Evolutionary conservation across 495 filamentous ascomycete species (phyloP), one percentile per base, ranked within the genome.

Genomic region (Achaetomiella virescens): DNA sequence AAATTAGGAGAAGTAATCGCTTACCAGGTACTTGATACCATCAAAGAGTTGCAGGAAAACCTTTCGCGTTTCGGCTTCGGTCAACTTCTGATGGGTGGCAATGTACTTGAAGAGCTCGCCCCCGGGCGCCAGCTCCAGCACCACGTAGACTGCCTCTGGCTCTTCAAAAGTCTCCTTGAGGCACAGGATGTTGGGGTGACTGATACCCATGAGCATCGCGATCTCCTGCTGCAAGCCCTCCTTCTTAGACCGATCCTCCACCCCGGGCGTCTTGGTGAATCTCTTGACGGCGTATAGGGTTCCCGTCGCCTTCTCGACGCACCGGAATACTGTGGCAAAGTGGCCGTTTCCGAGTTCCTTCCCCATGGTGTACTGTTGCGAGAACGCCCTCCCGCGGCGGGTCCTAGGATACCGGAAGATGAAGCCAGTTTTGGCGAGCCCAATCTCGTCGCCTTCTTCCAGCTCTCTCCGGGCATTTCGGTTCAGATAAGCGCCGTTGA

Each of bases 101-200:
- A 99, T 96, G 67, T 82, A 81, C 61, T 97, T 96, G 77, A 99
- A 99, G 17, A 99, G 71, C 68, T 99, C 95, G 51, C 95, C 95
- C 66, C 93, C 89, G 0, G 88, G 77, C 2, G 92, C 92, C 60
- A 97, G 80, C 69, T 99, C 92, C 41, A 97, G 72, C 22, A 99
- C 84, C 43, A 99, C 75, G 72, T 97, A 97, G 8, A 97, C 90
- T 1, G 85, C 90, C 60, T 91, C 88, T 31, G 79, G 81, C 63
- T 97, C 95, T 68, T 95, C 90, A 69, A 96, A 97, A 0, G 90
- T 95, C 55, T 95, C 91, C 68, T 95, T 96, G 35, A 99, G 78
- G 69, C 91, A 97, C 8, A 99, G 77, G 35, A 99, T 77, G 57
- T 95, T 93, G n/a, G 89, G 89, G 68, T 99, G 95, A 65, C 89